Evolutionary conservation across 2,329 filamentous ascomycete species (phyloP).

Genomic region (Aspergillus neotritici): DNA sequence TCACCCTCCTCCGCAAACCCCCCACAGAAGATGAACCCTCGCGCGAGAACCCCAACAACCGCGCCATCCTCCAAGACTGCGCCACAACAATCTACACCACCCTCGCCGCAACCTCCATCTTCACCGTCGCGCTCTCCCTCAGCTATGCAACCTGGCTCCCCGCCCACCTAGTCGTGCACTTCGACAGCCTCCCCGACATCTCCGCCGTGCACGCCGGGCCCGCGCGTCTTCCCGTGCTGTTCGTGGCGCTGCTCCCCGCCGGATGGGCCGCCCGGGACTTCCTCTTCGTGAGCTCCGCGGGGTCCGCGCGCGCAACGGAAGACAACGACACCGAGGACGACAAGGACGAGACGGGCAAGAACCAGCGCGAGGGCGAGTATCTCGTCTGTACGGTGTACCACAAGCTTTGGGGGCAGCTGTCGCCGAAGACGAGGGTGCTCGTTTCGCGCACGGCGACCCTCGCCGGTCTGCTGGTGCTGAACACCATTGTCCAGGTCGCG

Average conservation of each 20-base stretch:
- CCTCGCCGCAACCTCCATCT: conserved; percentile 65
- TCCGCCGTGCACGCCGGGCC: conserved; percentile 61
- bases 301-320: conserved; percentile 11
- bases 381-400: conserved; percentile 60
- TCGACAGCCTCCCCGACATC: conserved; percentile 64
- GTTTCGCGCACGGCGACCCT: conserved; percentile 57
- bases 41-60: conserved; percentile 48
- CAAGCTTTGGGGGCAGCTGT: conserved; percentile 57
- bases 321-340: conserved; percentile 37
- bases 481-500: conserved; percentile 59
- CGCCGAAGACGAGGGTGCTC: conserved; percentile 56
- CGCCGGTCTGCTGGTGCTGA: conserved; percentile 42
- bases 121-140: conserved; percentile 65
- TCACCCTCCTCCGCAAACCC: conserved; percentile 65
- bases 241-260: conserved; percentile 57
- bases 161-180: conserved; percentile 65
- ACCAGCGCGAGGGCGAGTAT: conserved; percentile 62
- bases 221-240: conserved; percentile 42
- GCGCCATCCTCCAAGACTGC: conserved; percentile 59
- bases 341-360: conserved; percentile 38
- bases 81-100: conserved; percentile 60
- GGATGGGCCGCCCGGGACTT: conserved; percentile 69
- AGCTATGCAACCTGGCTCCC: conserved; percentile 68
- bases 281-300: conserved; percentile 60
- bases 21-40: conserved; percentile 59